Evolutionary conservation across 1,139 yeast genomes (phyloP), one percentile per base, ranked within the genome.

Genomic region (Taphrina deformans): DNA sequence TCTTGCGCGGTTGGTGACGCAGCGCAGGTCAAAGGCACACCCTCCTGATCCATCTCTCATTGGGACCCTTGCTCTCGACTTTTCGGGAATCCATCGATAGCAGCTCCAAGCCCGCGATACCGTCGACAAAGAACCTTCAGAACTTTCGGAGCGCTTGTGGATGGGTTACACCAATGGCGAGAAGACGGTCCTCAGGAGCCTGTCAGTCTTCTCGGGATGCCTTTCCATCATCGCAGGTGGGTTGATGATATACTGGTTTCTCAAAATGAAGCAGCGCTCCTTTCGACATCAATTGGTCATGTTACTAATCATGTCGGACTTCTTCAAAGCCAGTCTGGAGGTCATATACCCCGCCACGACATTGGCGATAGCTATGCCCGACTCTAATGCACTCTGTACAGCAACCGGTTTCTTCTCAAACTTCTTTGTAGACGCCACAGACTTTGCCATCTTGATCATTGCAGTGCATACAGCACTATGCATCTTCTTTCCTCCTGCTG

Each of bases 321-420:
- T 88, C 67, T 75, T 89, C 60, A 90, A 91, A 75, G 93, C 95
- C 0, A 71, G 85, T 16, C 81, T 87, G 33, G 80, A 90, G 60
- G 75, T 90, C 68, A 79, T 89, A 67, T 91, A 86, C 74, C 96
- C 96, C 0, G 80, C 86, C 0, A 74, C 86, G 48, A 85, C 86
- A 1, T 74, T 86, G 46, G 74, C 81, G 7, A 79, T 80, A 46
- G 75, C 78, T 27, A 84, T 85, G 72, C 79, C 80, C 62, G 83
- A 83, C 70, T 76, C 79, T 24, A 23, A 18, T 3, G 78, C 76
- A 44, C 85, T 88, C 70, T 85, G 89, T 71, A 86, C 88, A 72
- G 85, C 86, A 14, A 83, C 89, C 55, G 97, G 97, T 3, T 91
- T 89, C 79, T 86, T 90, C 75, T 87, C 96, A 0, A 89, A 95